Evolutionary conservation across 371 early-diverging fungal genomes (phyloP).

Genomic region (Rhizomucor pusillus): DNA sequence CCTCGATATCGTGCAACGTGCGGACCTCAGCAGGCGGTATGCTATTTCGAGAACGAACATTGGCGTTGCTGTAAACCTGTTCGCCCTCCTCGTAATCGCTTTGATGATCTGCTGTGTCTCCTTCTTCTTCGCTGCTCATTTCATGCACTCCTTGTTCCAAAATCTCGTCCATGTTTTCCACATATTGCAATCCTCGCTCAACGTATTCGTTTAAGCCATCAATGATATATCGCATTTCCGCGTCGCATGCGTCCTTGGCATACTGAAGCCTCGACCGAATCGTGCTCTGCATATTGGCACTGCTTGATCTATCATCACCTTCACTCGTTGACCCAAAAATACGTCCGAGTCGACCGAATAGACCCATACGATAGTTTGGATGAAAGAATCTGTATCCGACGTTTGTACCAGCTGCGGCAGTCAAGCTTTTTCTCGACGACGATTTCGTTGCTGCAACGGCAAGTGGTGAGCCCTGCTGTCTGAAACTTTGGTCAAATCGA

Average conservation of each 20-base stretch:
- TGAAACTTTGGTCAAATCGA: neutral
- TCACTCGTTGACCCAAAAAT: constrained; percentile 12
- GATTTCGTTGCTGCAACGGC: neutral
- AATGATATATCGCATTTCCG: constrained; percentile 63
- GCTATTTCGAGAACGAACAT: neutral
- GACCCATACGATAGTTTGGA: constrained; percentile 12
- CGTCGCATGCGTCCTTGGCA: constrained; percentile 47
- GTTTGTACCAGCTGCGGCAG: neutral
- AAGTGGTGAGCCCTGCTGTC: neutral
- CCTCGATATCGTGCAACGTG: constrained; percentile 19
- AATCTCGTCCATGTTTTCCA: constrained; percentile 44
- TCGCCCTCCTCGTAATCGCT: neutral
- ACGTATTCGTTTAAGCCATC: constrained; percentile 72
- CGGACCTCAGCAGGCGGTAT: neutral
- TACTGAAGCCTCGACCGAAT: constrained; percentile 35
- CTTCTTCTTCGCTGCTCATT: constrained; percentile 24
- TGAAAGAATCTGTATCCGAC: constrained; percentile 20
- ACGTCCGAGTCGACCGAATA: constrained; percentile 19
- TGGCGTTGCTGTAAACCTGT: too few relatives aligned
- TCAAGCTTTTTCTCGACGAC: neutral
- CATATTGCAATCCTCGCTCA: constrained; percentile 63
- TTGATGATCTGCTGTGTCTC: constrained; percentile 6
- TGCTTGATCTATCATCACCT: constrained; percentile 10
- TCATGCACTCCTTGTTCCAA: constrained; percentile 14
- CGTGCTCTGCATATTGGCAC: constrained; percentile 20